Evolutionary conservation across 768 basidiomycete genomes (phyloP).

Genomic region (Boletus barrowsii): DNA sequence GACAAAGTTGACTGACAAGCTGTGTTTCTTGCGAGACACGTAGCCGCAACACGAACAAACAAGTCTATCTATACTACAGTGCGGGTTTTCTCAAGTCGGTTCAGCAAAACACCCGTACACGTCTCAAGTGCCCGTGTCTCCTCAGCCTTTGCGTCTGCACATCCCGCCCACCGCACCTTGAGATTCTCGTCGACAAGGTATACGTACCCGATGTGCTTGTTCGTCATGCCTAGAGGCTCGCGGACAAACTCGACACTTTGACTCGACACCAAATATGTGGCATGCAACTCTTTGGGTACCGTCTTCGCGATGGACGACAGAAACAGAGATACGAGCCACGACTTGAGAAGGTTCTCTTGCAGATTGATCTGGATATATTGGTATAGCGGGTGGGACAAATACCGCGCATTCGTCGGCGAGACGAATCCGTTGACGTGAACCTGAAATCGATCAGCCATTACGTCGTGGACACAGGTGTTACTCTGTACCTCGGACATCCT

Average conservation of each 20-base stretch:
- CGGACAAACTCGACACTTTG: constrained; percentile 86
- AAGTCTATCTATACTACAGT: neutral
- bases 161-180: constrained; percentile 90
- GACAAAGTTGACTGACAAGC: neutral
- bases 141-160: constrained; percentile 75
- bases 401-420: constrained; percentile 51
- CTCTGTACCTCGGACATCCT: constrained; percentile 76
- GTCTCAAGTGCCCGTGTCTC: constrained; percentile 68
- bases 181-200: constrained; percentile 84
- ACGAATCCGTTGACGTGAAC: constrained; percentile 76
- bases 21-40: constrained; percentile 20
- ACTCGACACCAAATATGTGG: constrained; percentile 74
- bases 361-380: constrained; percentile 86
- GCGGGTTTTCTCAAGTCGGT: constrained; percentile 42
- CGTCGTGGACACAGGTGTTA: neutral
- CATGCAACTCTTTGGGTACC: constrained; percentile 61
- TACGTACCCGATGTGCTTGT: constrained; percentile 88
- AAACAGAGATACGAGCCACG: constrained; percentile 84
- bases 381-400: constrained; percentile 54
- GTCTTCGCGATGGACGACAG: constrained; percentile 65
- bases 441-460: constrained; percentile 36
- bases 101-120: constrained; percentile 67
- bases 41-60: constrained; percentile 28
- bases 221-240: constrained; percentile 82
- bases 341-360: constrained; percentile 92